phyloP scores from a whole-genome alignment of 352 stramenopile species.

The Phytophthora parvispora region DNA sequence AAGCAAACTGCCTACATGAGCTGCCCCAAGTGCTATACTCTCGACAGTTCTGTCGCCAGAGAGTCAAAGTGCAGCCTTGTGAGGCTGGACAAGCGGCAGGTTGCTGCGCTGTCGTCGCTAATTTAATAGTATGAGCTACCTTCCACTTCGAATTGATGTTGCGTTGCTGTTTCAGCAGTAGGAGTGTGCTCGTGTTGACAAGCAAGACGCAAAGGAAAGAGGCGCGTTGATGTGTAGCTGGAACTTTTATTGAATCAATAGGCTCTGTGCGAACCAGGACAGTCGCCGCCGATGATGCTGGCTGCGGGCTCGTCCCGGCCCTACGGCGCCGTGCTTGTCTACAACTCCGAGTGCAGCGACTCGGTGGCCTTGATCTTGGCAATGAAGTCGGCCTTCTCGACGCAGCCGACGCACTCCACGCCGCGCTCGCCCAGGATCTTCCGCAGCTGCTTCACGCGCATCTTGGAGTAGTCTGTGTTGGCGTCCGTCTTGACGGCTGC shows the following conservation, averaged over 20 bases:
- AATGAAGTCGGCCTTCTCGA: constrained; percentile 97
- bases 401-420: constrained; percentile 93
- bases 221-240: not conserved
- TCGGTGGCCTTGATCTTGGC: constrained; percentile 95
- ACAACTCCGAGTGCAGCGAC: constrained; percentile 84
- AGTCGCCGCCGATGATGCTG: not conserved
- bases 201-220: too few species aligned
- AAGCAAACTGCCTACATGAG: not conserved
- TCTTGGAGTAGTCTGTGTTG: constrained; percentile 96
- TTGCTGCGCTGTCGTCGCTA: constrained; percentile 22
- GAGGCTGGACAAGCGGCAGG: not conserved
- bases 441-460: constrained; percentile 97
- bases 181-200: too few species aligned
- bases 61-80: not conserved
- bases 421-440: constrained; percentile 95
- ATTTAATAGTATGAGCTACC: constrained; percentile 40
- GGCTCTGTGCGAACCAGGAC: constrained; percentile 3
- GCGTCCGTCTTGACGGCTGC: constrained; percentile 95
- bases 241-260: constrained; percentile 44
- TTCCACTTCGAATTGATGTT: not conserved
- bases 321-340: constrained; percentile 38
- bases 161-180: not conserved
- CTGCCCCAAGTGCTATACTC: too few species aligned
- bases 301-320: not conserved
- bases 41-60: not conserved